phyloP scores from a whole-genome alignment of 2,329 filamentous ascomycete species.

The Helotiales sp. region DNA sequence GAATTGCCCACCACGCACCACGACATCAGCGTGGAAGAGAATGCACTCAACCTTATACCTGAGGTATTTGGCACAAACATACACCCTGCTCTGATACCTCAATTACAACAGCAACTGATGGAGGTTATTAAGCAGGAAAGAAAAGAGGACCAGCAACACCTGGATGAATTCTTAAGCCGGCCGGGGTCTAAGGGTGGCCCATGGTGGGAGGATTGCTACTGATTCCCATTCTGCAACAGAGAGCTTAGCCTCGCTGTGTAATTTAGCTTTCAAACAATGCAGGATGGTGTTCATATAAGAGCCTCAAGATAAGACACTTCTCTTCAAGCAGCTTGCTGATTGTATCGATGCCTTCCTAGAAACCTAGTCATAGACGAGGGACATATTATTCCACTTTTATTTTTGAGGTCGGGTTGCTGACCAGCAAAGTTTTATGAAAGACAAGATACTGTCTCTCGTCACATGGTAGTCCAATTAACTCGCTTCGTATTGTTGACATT shows the following conservation, averaged over 20 bases:
- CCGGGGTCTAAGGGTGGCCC: neutral
- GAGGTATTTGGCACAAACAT: neutral
- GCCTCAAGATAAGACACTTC: too few relatives aligned
- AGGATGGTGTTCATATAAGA: neutral
- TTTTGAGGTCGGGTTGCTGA: too few relatives aligned
- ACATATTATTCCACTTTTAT: too few relatives aligned
- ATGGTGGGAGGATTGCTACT: neutral
- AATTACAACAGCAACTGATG: neutral
- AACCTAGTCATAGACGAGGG: too few relatives aligned
- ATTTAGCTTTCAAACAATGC: neutral
- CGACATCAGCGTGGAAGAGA: neutral
- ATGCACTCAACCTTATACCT: neutral
- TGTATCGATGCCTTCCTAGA: too few relatives aligned
- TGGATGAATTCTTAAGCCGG: neutral
- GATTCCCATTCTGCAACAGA: neutral
- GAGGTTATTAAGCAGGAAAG: neutral
- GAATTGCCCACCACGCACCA: neutral
- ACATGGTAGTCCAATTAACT: too few relatives aligned
- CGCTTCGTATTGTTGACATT: too few relatives aligned
- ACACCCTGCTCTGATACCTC: neutral
- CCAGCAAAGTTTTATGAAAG: too few relatives aligned
- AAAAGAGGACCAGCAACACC: neutral
- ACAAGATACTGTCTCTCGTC: too few relatives aligned
- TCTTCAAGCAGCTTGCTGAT: neutral
- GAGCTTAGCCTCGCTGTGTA: neutral